phyloP scores from a whole-genome alignment of 441 rosid species.

The Populus hybrid region DNA sequence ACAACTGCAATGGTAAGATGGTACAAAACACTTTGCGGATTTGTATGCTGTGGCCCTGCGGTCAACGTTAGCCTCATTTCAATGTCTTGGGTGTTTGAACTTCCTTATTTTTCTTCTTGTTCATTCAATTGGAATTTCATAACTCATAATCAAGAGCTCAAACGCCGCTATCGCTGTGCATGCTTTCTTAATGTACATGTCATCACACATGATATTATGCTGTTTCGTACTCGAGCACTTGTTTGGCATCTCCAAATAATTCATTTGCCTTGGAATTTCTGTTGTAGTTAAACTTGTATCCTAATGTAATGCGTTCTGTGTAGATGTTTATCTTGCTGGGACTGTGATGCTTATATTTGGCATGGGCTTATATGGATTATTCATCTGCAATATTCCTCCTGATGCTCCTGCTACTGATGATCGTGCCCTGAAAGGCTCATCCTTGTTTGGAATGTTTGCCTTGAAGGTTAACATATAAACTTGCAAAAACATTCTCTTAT shows the following conservation, averaged over 20 bases:
- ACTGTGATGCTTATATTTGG: conserved; percentile 89
- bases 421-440: conserved; percentile 74
- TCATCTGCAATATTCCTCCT: conserved; percentile 55
- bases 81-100: background rate
- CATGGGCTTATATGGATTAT: conserved; percentile 84
- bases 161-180: background rate
- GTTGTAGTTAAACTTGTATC: background rate
- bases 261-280: background rate
- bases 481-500: background rate
- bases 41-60: background rate
- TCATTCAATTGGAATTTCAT: background rate
- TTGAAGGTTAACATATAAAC: conserved; percentile 36
- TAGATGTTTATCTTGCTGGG: conserved; percentile 91
- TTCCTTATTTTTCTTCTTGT: background rate
- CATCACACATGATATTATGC: background rate
- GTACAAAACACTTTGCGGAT: background rate
- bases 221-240: background rate
- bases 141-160: background rate
- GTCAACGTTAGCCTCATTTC: background rate
- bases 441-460: conserved; percentile 90
- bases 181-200: background rate
- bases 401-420: conserved; percentile 41
- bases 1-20: background rate
- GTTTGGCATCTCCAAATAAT: background rate
- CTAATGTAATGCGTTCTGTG: conserved; percentile 12